Evolutionary conservation across 2,329 filamentous ascomycete genomes (phyloP).

Genomic region (Apiospora pterosperma): DNA sequence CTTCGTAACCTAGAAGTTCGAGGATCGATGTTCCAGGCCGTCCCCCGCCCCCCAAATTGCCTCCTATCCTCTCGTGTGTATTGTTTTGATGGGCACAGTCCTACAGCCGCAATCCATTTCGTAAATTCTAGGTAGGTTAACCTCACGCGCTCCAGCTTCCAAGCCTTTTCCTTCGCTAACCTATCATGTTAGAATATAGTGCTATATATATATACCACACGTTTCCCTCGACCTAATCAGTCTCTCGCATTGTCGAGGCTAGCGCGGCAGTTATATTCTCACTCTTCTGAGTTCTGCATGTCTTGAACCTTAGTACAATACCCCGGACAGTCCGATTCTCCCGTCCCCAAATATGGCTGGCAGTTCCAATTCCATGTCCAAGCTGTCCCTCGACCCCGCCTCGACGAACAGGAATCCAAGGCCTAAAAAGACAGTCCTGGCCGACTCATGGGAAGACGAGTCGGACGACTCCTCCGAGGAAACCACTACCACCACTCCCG

Average conservation of each 20-base stretch:
- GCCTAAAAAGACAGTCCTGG: constrained; percentile 42
- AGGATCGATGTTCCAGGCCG: too few relatives aligned
- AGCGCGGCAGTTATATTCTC: not conserved
- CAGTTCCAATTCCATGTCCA: constrained; percentile 20
- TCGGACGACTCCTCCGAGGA: constrained; percentile 33
- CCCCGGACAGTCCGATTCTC: not conserved
- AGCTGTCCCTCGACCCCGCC: constrained; percentile 25
- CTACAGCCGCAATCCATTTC: not conserved
- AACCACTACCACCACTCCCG: constrained; percentile 15
- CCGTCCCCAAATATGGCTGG: not conserved
- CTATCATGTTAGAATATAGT: not conserved
- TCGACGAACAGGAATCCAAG: constrained; percentile 17
- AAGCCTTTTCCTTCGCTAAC: not conserved
- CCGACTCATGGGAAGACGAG: constrained; percentile 79
- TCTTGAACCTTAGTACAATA: not conserved
- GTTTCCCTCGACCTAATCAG: not conserved
- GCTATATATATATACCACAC: not conserved
- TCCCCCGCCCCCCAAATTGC: too few relatives aligned
- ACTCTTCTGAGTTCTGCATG: not conserved
- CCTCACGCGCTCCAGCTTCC: not conserved
- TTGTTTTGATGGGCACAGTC: not conserved
- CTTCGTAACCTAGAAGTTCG: too few relatives aligned
- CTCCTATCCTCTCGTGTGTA: too few relatives aligned
- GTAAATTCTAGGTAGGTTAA: not conserved
- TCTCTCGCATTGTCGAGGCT: not conserved